Conservation (phyloP, 108 stramenopile species). For the Cyclotella choctawhatcheeana region DNA sequence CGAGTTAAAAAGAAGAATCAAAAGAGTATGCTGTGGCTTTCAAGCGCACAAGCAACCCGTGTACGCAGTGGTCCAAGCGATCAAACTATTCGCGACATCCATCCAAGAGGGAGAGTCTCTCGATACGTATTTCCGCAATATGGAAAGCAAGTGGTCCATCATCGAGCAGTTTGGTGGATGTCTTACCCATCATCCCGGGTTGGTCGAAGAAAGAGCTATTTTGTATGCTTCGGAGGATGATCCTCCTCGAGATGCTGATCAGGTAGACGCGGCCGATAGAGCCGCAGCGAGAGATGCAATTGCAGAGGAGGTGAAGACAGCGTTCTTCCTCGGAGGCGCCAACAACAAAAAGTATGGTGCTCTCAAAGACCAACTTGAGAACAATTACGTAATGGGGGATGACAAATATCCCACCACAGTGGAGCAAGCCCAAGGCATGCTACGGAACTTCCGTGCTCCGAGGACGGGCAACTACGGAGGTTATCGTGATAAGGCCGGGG, state of each 20-base stretch:
- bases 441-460: not conserved
- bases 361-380: constrained; percentile 1
- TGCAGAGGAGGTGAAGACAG: constrained; percentile 10
- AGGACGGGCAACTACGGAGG: not conserved
- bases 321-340: not conserved
- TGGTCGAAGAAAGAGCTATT: too few species aligned
- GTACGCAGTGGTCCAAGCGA: not conserved
- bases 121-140: not conserved
- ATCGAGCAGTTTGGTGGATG: not conserved
- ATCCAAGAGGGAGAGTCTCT: not conserved
- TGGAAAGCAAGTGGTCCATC: not conserved
- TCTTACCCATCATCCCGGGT: not conserved
- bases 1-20: not conserved
- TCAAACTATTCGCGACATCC: not conserved
- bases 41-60: not conserved
- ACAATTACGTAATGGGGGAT: constrained; percentile 6
- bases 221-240: too few species aligned
- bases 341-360: not conserved
- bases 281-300: too few species aligned
- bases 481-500: too few species aligned
- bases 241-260: too few species aligned
- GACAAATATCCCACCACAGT: constrained; percentile 21
- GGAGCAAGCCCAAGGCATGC: not conserved
- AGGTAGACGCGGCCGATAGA: too few species aligned
- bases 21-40: not conserved